Evolutionary conservation across 208 protist species (phyloP).

Genomic region (Leishmania turanica): DNA sequence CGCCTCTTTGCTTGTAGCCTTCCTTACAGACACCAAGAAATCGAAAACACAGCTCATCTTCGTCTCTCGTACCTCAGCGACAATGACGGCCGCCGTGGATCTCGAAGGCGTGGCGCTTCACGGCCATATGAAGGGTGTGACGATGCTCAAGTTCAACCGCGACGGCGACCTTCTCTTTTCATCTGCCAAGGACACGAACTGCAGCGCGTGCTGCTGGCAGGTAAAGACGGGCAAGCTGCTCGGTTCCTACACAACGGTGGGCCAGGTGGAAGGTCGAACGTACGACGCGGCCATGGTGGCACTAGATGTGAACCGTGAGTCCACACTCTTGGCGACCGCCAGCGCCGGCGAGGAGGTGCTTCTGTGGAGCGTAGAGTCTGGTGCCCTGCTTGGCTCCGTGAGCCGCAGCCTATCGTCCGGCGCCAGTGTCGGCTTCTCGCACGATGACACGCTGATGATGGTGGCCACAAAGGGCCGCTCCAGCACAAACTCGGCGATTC

Average conservation of each 20-base stretch:
- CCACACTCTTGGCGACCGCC: constrained; percentile 85
- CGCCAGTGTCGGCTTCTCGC: constrained; percentile 78
- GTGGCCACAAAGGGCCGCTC: constrained; percentile 90
- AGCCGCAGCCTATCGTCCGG: constrained; percentile 70
- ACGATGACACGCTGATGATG: constrained; percentile 93
- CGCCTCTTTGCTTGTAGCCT: not conserved
- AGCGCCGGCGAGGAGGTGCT: constrained; percentile 73
- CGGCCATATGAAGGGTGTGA: constrained; percentile 91
- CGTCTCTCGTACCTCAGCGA: not conserved
- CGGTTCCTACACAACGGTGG: constrained; percentile 96
- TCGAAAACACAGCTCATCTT: constrained; percentile 2
- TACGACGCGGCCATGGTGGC: constrained; percentile 91
- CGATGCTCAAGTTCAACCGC: constrained; percentile 96
- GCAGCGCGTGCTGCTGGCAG: constrained; percentile 92
- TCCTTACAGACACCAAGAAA: constrained; percentile 11
- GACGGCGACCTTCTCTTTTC: constrained; percentile 98
- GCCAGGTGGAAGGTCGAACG: constrained; percentile 36
- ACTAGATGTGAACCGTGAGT: constrained; percentile 93
- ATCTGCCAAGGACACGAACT: constrained; percentile 92
- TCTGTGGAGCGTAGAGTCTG: constrained; percentile 94
- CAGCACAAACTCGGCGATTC: constrained; percentile 77
- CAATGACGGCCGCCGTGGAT: constrained; percentile 37
- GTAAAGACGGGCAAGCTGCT: constrained; percentile 94
- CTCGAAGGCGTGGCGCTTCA: constrained; percentile 76
- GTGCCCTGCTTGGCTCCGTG: constrained; percentile 81